A percentile compares a stretch with the other conserved stretches of the same genome.
Conservation (phyloP, 2,329 filamentous ascomycete genomes). For the Orbilia ellipsospora region DNA sequence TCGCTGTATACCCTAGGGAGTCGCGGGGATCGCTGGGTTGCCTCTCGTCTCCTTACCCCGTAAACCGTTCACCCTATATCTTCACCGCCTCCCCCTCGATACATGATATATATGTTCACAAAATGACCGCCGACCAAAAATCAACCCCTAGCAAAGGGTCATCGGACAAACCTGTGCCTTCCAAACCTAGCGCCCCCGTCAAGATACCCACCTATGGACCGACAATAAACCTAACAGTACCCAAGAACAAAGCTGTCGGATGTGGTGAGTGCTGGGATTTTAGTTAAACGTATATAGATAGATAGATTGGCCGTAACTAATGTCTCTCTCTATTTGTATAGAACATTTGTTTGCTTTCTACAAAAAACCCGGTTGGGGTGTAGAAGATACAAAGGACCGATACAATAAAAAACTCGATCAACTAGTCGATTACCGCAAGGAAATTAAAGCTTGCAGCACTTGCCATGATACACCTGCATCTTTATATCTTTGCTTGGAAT, state of each 20-base stretch:
- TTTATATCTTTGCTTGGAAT: slow-evolving; percentile 57
- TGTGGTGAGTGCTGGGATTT: slow-evolving; percentile 34
- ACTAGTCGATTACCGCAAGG: slow-evolving; percentile 42
- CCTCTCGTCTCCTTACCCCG: background rate
- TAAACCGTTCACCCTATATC: background rate
- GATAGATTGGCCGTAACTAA: slow-evolving; percentile 21
- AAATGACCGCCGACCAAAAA: slow-evolving; percentile 43
- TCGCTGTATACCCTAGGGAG: no score
- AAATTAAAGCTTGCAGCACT: slow-evolving; percentile 41
- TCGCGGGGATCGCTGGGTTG: no score
- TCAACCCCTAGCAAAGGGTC: slow-evolving; percentile 21
- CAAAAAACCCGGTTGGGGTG: slow-evolving; percentile 48
- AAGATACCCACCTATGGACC: slow-evolving; percentile 45
- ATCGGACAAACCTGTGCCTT: slow-evolving; percentile 20
- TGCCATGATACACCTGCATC: slow-evolving; percentile 47
- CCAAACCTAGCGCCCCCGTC: slow-evolving; percentile 17
- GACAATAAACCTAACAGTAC: slow-evolving; percentile 38
- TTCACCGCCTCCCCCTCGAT: background rate
- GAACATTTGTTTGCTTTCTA: slow-evolving; percentile 50
- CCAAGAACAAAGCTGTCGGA: slow-evolving; percentile 52
- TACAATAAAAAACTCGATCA: slow-evolving; percentile 54
- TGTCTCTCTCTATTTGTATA: background rate
- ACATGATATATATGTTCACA: background rate
- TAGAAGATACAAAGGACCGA: slow-evolving; percentile 49
- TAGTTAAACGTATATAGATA: no score